Conservation (phyloP, 1,139 yeast genomes). For the Saccharomyces pastorianus region DNA sequence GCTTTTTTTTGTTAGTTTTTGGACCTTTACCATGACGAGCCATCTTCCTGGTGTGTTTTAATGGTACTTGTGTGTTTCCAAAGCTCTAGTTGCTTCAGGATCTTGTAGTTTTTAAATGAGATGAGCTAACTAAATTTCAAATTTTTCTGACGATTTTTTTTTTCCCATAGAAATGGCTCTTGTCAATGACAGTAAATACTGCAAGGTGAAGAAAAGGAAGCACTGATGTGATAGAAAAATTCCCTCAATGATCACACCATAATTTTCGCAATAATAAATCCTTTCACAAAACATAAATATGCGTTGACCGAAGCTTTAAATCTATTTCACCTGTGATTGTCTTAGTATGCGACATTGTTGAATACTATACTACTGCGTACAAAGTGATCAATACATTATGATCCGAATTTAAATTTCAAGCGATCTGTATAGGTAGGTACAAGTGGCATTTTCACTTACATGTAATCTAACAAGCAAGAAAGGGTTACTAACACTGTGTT, state of each 20-base stretch:
- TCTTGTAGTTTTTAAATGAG: not conserved
- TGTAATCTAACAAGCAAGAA: not conserved
- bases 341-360: not conserved
- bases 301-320: not conserved
- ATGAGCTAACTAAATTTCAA: not conserved
- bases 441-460: not conserved
- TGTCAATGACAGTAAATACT: not conserved
- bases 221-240: no score
- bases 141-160: not conserved
- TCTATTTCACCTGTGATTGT: not conserved
- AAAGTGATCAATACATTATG: not conserved
- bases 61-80: not conserved
- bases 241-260: not conserved
- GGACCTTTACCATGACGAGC: constrained; percentile 33
- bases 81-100: not conserved
- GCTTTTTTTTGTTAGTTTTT: constrained; percentile 43
- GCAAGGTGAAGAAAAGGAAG: not conserved
- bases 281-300: no score
- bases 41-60: constrained; percentile 14
- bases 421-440: not conserved
- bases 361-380: not conserved
- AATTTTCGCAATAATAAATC: no score
- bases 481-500: not conserved
- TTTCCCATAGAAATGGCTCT: not conserved
- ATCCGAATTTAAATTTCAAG: not conserved